Base-by-base conservation (phyloP, 345 rosid genomes). In the Sisymbrium altissimum region DNA sequence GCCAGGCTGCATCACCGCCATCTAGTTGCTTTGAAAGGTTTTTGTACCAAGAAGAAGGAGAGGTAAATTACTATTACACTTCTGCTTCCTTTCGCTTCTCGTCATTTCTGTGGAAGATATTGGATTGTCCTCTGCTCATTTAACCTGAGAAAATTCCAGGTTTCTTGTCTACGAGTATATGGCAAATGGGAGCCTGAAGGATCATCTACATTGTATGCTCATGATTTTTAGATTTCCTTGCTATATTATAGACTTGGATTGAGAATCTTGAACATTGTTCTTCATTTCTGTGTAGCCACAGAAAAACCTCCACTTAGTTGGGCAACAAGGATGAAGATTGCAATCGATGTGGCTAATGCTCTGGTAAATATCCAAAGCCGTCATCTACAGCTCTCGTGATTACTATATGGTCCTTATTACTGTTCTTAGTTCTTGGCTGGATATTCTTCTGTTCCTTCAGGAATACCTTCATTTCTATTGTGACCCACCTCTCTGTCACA, bases 391-490 rank as follows among this genome's bases (percentile, higher is more conserved):
- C 0, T 76, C 63, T 36, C 27, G 13, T 43, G 18, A 12, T 15
- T n/a, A 1, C 2, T 9, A 3, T 9, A 5, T 45, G 60, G 69
- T 60, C 70, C 32, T 63, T 43, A 56, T 60, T 17, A 41, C 21
- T 40, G 50, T 71, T 77, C 59, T 69, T 52, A 73, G 66, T 53
- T 72, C 73, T 68, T 66, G 38, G 46, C 32, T 77, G 78, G 0
- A 67, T 17, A 40, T 45, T 35, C 0, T 17, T 10, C 14, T 23
- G 38, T 66, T 45, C n/a, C 41, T 64, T 54, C 87, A 94, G 98
- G 97, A 94, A 57, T 94, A 94, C 77, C 98, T 94, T 75, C 98
- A 94, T 75, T 89, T 89, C 70, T 94, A 94, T 76, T 94, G 98
- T 60, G 95, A 91, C 78, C 98, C 97, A 13, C 96, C 98, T 69